Percentiles rank a stretch among this genome's conserved stretches.
Conservation (phyloP, 2,329 filamentous ascomycete species). For the Exophiala phaeomuriformis region DNA sequence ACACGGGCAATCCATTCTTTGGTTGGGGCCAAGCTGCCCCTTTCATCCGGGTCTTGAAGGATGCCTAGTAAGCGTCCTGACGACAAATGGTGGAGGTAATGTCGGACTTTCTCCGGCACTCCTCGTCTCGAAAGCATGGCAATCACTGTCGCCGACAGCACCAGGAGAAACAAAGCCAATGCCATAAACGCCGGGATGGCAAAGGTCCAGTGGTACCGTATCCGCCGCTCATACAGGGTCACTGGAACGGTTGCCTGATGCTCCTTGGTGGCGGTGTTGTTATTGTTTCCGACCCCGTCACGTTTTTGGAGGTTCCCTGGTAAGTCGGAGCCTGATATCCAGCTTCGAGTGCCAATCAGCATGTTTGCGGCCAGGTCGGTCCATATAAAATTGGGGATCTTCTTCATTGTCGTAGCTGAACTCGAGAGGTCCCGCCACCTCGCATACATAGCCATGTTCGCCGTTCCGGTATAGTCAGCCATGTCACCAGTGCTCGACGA, state of each 20-base stretch:
- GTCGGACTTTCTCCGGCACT: conserved; percentile 8
- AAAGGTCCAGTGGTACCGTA: conserved; percentile 32
- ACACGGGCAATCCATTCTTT: conserved; percentile 19
- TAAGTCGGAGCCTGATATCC: background rate
- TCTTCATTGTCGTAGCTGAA: conserved; percentile 26
- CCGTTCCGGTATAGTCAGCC: conserved; percentile 29
- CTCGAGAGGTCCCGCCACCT: conserved; percentile 36
- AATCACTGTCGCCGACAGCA: conserved; percentile 32
- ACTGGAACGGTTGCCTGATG: conserved; percentile 23
- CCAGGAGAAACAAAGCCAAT: conserved; percentile 35
- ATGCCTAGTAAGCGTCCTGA: conserved; percentile 12
- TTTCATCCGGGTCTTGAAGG: conserved; percentile 12
- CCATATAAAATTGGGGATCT: conserved; percentile 42
- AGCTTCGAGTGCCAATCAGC: conserved; percentile 36
- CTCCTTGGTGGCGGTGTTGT: too few species aligned
- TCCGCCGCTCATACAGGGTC: conserved; percentile 27
- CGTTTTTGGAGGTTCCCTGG: conserved; percentile 16
- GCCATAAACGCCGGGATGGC: conserved; percentile 32
- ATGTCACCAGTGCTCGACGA: background rate
- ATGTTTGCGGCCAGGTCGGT: conserved; percentile 41
- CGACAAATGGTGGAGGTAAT: conserved; percentile 18
- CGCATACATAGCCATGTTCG: conserved; percentile 36
- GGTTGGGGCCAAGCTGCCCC: conserved; percentile 13
- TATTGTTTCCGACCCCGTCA: conserved; percentile 1
- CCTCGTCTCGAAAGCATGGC: conserved; percentile 32